Evolutionary conservation across 192 early-diverging fungal genomes (phyloP).

Genomic region (Entomortierella lignicola): DNA sequence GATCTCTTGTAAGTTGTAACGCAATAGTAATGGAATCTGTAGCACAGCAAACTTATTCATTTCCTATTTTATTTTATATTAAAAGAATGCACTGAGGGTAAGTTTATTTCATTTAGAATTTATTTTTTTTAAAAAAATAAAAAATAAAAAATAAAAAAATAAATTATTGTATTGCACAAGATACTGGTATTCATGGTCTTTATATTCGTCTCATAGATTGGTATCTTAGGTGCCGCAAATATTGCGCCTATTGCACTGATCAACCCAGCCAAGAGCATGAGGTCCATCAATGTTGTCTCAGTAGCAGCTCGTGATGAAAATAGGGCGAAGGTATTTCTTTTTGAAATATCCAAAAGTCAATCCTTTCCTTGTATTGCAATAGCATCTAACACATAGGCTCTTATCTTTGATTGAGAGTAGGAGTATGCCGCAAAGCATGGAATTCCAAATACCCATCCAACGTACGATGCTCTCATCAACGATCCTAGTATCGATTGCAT

Average conservation of each 20-base stretch:
- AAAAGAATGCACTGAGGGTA: no score
- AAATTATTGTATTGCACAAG: no score
- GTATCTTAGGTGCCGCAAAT: conserved; percentile 63
- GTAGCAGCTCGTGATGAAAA: conserved; percentile 62
- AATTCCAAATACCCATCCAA: conserved; percentile 58
- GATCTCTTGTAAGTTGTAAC: no score
- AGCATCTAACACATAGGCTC: no score
- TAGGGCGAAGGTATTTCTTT: conserved; percentile 39
- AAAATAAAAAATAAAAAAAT: no score
- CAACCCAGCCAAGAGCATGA: conserved; percentile 47
- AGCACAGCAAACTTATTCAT: no score
- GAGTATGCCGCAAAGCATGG: conserved; percentile 55
- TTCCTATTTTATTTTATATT: neutral
- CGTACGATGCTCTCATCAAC: conserved; percentile 61
- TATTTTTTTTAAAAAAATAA: no score
- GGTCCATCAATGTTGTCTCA: conserved; percentile 48
- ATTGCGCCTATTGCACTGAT: conserved; percentile 58
- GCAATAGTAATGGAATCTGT: no score
- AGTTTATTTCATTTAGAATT: no score
- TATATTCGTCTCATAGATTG: conserved; percentile 19
- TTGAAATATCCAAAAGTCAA: neutral
- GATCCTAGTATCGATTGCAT: conserved; percentile 63
- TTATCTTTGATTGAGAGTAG: conserved; percentile 29
- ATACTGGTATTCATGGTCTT: neutral
- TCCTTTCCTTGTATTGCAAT: no score